Conservation (phyloP, 1,284 basidiomycete species). For the Rhizoctonia solani region DNA sequence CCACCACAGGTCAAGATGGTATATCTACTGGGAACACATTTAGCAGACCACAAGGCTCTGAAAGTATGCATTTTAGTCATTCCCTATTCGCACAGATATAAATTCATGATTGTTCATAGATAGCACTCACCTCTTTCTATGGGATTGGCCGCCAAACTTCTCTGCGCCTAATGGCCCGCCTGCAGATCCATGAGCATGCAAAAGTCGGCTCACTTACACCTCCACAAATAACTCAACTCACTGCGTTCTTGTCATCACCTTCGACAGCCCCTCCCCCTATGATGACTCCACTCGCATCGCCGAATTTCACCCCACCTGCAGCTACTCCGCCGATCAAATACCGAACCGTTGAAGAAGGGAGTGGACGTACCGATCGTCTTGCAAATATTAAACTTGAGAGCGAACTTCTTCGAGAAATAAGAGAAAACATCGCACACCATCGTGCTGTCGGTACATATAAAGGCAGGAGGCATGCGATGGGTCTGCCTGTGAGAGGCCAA, state of each 20-base stretch:
- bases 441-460: constrained; percentile 88
- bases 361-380: constrained; percentile 56
- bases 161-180: constrained; percentile 80
- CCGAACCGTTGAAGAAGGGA: constrained; percentile 39
- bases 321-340: constrained; percentile 21
- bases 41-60: constrained; percentile 37
- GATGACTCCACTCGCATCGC: constrained; percentile 63
- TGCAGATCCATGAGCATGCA: constrained; percentile 82
- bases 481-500: constrained; percentile 87
- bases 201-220: constrained; percentile 77
- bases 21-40: constrained; percentile 34
- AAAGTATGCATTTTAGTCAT: constrained; percentile 16
- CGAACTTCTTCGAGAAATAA: constrained; percentile 75
- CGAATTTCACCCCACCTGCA: constrained; percentile 43
- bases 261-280: constrained; percentile 64
- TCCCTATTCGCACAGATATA: background rate
- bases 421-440: constrained; percentile 88
- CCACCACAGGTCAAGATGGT: constrained; percentile 6
- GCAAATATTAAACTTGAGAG: constrained; percentile 78
- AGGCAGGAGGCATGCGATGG: constrained; percentile 85
- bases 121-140: constrained; percentile 82
- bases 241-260: constrained; percentile 87
- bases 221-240: constrained; percentile 78
- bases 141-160: constrained; percentile 78
- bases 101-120: constrained; percentile 52